Conservation (phyloP, 345 rosid species). For the Erucastrum elatum region DNA sequence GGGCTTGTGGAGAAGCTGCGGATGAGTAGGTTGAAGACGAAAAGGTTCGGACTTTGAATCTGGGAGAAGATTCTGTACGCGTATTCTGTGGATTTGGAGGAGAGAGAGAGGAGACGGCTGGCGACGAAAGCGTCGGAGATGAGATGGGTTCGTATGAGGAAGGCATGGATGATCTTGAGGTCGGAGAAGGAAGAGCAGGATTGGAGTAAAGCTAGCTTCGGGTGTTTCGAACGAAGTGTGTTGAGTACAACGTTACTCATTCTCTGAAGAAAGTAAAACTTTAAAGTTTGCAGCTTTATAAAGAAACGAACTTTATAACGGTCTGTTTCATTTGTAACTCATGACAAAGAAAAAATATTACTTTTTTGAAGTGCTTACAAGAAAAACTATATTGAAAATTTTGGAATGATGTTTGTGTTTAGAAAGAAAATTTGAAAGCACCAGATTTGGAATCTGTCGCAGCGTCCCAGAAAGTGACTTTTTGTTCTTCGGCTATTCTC, state of each 20-base stretch:
- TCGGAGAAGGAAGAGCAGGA: slow-evolving; percentile 51
- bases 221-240: slow-evolving; percentile 53
- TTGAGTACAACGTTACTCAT: slow-evolving; percentile 46
- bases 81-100: slow-evolving; percentile 38
- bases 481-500: slow-evolving; percentile 51
- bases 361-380: background rate
- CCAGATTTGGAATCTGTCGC: slow-evolving; percentile 66
- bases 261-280: background rate
- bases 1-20: slow-evolving; percentile 51
- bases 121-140: slow-evolving; percentile 57
- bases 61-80: slow-evolving; percentile 52
- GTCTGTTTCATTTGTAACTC: background rate
- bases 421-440: slow-evolving; percentile 78
- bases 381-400: background rate
- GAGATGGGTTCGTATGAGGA: slow-evolving; percentile 59
- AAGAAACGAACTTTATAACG: background rate
- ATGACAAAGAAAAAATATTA: no score
- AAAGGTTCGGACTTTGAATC: slow-evolving; percentile 57
- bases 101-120: slow-evolving; percentile 58
- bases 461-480: slow-evolving; percentile 81
- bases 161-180: slow-evolving; percentile 66
- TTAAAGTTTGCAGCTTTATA: slow-evolving; percentile 2
- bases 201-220: slow-evolving; percentile 58
- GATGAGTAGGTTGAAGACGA: slow-evolving; percentile 57
- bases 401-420: slow-evolving; percentile 13